These are phyloP conservation scores for Phytophthora lateralis DNA, from an alignment of 352 stramenopile genomes.

Conservation along the genomic window DNA sequence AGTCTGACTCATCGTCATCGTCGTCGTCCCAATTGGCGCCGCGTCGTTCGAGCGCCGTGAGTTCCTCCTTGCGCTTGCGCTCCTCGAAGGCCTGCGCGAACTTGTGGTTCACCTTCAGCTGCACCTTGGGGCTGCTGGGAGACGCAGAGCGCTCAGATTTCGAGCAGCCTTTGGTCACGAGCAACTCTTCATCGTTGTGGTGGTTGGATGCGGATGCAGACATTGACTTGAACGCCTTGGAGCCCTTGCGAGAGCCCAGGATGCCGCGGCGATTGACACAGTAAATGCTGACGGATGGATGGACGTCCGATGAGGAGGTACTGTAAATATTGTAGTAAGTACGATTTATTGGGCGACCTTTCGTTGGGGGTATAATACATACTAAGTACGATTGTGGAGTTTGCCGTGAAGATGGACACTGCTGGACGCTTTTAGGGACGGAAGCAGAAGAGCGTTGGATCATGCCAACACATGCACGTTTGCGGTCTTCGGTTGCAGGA, in stretches of 20 bases:
- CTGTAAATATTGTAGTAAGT: not conserved
- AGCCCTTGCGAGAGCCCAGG: conserved; percentile 32
- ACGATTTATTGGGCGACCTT: not conserved
- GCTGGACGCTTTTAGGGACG: not conserved
- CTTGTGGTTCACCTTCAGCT: conserved; percentile 79
- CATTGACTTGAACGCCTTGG: conserved; percentile 16
- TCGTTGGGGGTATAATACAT: no score
- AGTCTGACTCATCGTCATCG: conserved; percentile 72
- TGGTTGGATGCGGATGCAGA: not conserved
- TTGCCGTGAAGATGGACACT: not conserved
- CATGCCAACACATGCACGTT: not conserved
- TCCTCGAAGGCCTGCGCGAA: conserved; percentile 78
- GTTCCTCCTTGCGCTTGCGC: conserved; percentile 85
- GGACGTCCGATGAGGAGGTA: conserved; percentile 2
- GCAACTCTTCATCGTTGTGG: conserved; percentile 36
- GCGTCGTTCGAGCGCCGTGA: conserved; percentile 56
- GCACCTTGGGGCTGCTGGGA: conserved; percentile 25
- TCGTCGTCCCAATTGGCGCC: conserved; percentile 32
- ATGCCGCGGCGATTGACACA: conserved; percentile 9
- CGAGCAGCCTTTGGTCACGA: conserved; percentile 34
- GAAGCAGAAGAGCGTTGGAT: not conserved
- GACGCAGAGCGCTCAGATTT: conserved; percentile 4
- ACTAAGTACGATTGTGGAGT: not conserved
- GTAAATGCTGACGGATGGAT: conserved; percentile 9
- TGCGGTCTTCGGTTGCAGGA: not conserved